Evolutionary conservation across 176 grass and related monocot genomes (phyloP).

Genomic region (Oryza punctata): DNA sequence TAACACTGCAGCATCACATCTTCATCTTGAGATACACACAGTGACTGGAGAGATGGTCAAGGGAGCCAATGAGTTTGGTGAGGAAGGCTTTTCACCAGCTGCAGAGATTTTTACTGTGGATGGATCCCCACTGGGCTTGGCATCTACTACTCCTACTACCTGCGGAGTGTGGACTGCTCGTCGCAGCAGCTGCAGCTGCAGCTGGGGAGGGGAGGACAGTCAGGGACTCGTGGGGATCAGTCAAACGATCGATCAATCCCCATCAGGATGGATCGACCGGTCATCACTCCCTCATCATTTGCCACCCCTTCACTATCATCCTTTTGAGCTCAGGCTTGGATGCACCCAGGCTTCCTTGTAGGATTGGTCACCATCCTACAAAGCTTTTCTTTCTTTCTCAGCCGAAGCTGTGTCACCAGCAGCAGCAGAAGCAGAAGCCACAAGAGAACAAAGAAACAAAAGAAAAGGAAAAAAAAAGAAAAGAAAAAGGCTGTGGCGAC

Average conservation of each 20-base stretch:
- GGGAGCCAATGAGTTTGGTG: conserved; percentile 31
- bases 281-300: conserved; percentile 66
- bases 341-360: conserved; percentile 27
- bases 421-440: neutral
- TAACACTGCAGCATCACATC: neutral
- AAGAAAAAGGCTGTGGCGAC: neutral
- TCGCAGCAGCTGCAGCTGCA: no score
- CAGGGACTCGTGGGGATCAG: neutral
- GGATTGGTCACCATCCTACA: conserved; percentile 40
- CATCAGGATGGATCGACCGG: conserved; percentile 46
- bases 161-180: neutral
- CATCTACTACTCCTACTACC: conserved; percentile 45
- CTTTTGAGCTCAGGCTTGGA: conserved; percentile 24
- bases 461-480: no score
- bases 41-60: conserved; percentile 29
- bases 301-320: conserved; percentile 26
- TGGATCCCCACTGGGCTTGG: conserved; percentile 33
- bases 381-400: neutral
- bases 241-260: conserved; percentile 50
- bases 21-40: neutral
- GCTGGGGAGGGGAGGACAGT: no score
- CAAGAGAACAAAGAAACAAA: neutral
- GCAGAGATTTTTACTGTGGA: conserved; percentile 39
- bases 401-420: neutral
- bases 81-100: conserved; percentile 21